phyloP scores from a whole-genome alignment of 2,329 filamentous ascomycete genomes.

The Apiospora arundinis region DNA sequence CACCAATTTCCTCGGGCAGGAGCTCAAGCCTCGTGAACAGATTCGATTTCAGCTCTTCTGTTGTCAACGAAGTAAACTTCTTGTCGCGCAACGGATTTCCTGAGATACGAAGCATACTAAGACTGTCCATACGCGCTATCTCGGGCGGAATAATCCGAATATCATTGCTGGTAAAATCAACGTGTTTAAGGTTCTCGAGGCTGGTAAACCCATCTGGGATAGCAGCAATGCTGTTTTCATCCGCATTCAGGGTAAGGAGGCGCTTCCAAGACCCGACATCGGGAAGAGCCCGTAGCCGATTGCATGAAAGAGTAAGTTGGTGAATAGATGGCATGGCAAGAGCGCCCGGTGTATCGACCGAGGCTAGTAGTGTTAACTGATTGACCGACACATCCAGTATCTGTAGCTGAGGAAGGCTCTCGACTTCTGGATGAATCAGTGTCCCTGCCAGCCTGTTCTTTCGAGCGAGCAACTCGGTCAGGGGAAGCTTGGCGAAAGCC shows the following conservation, averaged over 20 bases:
- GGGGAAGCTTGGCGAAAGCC: conserved; percentile 67
- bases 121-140: conserved; percentile 78
- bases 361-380: conserved; percentile 63
- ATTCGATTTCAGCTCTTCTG: conserved; percentile 80
- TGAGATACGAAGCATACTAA: conserved; percentile 77
- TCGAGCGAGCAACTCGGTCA: conserved; percentile 75
- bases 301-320: conserved; percentile 78
- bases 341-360: conserved; percentile 42
- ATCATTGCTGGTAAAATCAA: conserved; percentile 86
- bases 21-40: conserved; percentile 72
- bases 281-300: conserved; percentile 76
- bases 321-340: conserved; percentile 76
- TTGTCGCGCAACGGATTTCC: conserved; percentile 93
- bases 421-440: conserved; percentile 69
- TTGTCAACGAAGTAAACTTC: conserved; percentile 81
- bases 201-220: conserved; percentile 79
- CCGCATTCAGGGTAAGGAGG: conserved; percentile 75
- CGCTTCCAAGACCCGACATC: conserved; percentile 76
- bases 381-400: conserved; percentile 81
- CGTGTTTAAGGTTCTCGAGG: conserved; percentile 73
- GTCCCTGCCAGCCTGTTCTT: conserved; percentile 81
- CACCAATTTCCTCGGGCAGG: conserved; percentile 40
- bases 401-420: conserved; percentile 69
- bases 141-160: conserved; percentile 77
- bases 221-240: conserved; percentile 79